A percentile compares a stretch with the other conserved stretches of the same genome.
phyloP scores from a whole-genome alignment of 73 alveolate species.

The Paramecium pentaurelia region DNA sequence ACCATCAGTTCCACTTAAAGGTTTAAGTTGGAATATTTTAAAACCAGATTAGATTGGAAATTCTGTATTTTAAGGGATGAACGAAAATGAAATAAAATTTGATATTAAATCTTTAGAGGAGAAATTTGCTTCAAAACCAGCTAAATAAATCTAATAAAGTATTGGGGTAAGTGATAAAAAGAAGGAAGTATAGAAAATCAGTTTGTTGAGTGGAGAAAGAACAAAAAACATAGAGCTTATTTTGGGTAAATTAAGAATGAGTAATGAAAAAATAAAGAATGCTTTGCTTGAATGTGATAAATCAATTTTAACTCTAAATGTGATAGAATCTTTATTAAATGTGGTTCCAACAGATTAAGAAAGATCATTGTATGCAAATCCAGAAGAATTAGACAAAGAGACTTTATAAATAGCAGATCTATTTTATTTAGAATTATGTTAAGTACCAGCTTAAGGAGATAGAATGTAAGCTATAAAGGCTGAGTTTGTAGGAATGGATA shows the following conservation, averaged over 20 bases:
- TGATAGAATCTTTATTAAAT: conserved; percentile 64
- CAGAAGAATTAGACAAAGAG: conserved; percentile 67
- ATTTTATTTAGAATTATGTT: conserved; percentile 61
- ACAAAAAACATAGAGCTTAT: conserved; percentile 65
- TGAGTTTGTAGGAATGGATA: conserved; percentile 59
- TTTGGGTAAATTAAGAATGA: conserved; percentile 64
- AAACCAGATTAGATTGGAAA: conserved; percentile 60
- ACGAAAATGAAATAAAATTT: conserved; percentile 70
- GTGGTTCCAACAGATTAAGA: conserved; percentile 68
- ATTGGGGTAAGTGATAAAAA: conserved; percentile 28
- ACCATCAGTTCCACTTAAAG: conserved; percentile 74
- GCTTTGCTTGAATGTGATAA: conserved; percentile 69
- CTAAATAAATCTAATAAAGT: background rate
- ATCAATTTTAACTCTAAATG: conserved; percentile 57
- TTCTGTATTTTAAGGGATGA: conserved; percentile 71
- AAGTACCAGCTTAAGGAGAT: conserved; percentile 60
- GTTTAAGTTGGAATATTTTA: conserved; percentile 69
- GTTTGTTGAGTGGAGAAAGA: conserved; percentile 62
- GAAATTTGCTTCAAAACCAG: conserved; percentile 63
- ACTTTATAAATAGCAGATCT: conserved; percentile 66
- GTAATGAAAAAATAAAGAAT: conserved; percentile 65
- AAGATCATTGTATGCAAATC: conserved; percentile 36
- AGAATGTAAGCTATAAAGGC: conserved; percentile 71
- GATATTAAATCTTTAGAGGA: conserved; percentile 57
- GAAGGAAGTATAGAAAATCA: conserved; percentile 64